Percentiles rank a stretch among this genome's conserved stretches.
These are phyloP conservation scores for Diplotaxis tenuifolia DNA, from an alignment of 345 rosid genomes.

Conservation along the genomic window DNA sequence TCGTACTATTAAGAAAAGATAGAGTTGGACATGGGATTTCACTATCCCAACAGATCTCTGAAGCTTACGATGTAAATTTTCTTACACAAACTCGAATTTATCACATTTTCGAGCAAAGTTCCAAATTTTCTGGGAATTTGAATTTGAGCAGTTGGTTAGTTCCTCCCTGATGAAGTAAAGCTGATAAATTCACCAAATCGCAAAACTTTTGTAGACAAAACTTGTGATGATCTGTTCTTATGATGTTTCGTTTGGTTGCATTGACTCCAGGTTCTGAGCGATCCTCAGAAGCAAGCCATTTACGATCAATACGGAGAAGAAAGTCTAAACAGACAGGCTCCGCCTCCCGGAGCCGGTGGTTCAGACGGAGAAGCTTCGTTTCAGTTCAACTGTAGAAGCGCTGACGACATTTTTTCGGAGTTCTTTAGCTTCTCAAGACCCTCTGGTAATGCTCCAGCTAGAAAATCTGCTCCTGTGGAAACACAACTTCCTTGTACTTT, in stretches of 20 bases:
- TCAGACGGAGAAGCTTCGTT: constrained; percentile 49
- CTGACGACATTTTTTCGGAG: constrained; percentile 84
- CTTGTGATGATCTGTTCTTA: background rate
- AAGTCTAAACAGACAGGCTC: constrained; percentile 71
- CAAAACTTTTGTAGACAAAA: background rate
- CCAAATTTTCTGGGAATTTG: background rate
- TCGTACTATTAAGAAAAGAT: too few relatives aligned
- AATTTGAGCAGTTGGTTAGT: constrained; percentile 7
- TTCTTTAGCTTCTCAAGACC: constrained; percentile 63
- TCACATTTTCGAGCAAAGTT: background rate
- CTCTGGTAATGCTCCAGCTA: constrained; percentile 46
- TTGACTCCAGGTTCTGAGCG: constrained; percentile 62
- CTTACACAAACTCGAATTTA: background rate
- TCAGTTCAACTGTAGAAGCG: constrained; percentile 71
- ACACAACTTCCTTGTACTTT: constrained; percentile 77
- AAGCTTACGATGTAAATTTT: constrained; percentile 75
- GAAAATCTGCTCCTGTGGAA: constrained; percentile 75
- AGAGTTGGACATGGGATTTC: too few relatives aligned
- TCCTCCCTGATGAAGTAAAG: background rate
- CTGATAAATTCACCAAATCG: background rate
- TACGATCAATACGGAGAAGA: constrained; percentile 93
- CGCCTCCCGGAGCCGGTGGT: constrained; percentile 61
- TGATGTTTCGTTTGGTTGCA: constrained; percentile 5
- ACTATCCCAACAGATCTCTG: too few relatives aligned
- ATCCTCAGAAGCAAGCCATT: constrained; percentile 68